These are phyloP conservation scores for Penicillium angulare DNA, from an alignment of 495 filamentous ascomycete genomes.

Conservation along the genomic window DNA sequence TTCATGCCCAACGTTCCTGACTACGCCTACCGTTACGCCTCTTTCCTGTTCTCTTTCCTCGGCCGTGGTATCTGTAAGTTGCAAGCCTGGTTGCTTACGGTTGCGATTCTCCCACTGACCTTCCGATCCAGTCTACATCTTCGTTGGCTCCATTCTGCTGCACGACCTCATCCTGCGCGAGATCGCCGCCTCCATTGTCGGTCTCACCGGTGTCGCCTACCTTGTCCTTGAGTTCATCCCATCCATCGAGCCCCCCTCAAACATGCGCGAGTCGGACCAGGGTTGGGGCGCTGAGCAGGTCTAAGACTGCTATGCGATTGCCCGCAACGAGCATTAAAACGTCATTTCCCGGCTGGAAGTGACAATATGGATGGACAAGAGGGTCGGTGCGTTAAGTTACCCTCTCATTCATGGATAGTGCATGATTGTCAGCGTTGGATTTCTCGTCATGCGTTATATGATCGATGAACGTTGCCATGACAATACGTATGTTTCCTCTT, in stretches of 20 bases:
- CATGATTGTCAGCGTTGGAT: constrained; percentile 3
- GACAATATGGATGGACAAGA: background rate
- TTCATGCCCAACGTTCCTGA: constrained; percentile 84
- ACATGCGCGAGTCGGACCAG: constrained; percentile 90
- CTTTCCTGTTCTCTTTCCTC: constrained; percentile 96
- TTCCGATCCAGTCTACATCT: constrained; percentile 78
- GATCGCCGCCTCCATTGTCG: constrained; percentile 71
- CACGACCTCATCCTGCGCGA: constrained; percentile 54
- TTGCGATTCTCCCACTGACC: background rate
- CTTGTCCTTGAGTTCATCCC: constrained; percentile 88
- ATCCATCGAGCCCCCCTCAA: constrained; percentile 93
- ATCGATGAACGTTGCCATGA: background rate
- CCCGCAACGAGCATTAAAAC: background rate
- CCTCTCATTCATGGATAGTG: background rate
- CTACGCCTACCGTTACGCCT: constrained; percentile 87
- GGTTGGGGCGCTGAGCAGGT: constrained; percentile 93
- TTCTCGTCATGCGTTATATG: constrained; percentile 2
- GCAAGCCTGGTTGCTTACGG: background rate
- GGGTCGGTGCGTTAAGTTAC: background rate
- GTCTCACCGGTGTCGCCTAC: constrained; percentile 75
- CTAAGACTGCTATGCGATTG: constrained; percentile 37
- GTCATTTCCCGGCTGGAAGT: background rate
- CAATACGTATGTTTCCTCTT: background rate
- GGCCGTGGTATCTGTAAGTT: constrained; percentile 91
- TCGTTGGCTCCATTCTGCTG: constrained; percentile 82